phyloP scores from a whole-genome alignment of 805 yeast species.

The Vanderwaltozyma polyspora region DNA sequence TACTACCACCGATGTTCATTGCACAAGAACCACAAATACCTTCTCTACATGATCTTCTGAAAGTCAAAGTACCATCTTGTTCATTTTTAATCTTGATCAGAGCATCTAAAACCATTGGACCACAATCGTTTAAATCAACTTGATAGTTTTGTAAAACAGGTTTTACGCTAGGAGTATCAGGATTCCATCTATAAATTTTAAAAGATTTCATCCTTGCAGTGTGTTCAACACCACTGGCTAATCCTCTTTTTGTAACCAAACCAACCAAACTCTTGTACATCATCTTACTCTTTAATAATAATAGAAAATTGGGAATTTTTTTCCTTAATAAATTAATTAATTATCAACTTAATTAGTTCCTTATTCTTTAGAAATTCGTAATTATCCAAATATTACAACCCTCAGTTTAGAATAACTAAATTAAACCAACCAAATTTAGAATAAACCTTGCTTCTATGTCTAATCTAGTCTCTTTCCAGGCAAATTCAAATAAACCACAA shows the following conservation, averaged over 20 bases:
- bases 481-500: too few relatives aligned
- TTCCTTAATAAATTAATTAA: too few relatives aligned
- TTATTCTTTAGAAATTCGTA: too few relatives aligned
- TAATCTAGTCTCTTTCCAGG: too few relatives aligned
- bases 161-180: constrained; percentile 88
- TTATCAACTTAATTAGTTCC: too few relatives aligned
- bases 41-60: constrained; percentile 97
- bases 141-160: constrained; percentile 78
- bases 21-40: constrained; percentile 99
- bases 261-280: constrained; percentile 1
- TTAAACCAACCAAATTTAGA: too few relatives aligned
- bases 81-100: constrained; percentile 89
- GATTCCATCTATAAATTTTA: constrained; percentile 96
- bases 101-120: constrained; percentile 97
- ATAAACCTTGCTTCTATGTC: too few relatives aligned
- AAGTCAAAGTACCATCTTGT: constrained; percentile 89
- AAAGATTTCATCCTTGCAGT: constrained; percentile 64
- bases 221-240: constrained; percentile 13
- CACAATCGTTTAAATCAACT: constrained; percentile 81
- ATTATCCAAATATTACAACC: too few relatives aligned
- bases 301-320: too few relatives aligned
- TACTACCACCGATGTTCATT: constrained; percentile 96
- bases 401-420: too few relatives aligned
- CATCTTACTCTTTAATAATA: too few relatives aligned
- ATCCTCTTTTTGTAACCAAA: constrained; percentile 12